Conservation (phyloP, 2,329 filamentous ascomycete species). For the Curvularia lunata region DNA sequence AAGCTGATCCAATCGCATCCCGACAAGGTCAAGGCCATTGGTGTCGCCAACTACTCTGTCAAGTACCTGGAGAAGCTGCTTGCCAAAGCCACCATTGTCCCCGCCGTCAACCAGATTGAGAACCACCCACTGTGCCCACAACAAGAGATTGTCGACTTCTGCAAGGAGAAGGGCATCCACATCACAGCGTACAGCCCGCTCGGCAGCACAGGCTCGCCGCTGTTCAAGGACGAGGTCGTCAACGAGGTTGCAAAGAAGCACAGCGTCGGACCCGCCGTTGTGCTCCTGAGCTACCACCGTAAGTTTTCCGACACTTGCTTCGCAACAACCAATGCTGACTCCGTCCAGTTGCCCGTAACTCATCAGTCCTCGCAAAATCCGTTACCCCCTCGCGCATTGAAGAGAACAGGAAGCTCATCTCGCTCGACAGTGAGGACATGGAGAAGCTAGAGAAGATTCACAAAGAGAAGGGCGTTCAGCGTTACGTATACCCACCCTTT, state of each 20-base stretch:
- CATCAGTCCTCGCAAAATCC: constrained; percentile 76
- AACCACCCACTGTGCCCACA: constrained; percentile 75
- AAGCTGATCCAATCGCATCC: constrained; percentile 57
- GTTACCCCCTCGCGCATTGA: constrained; percentile 72
- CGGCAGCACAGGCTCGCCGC: constrained; percentile 56
- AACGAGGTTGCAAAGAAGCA: constrained; percentile 59
- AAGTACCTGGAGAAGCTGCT: constrained; percentile 59
- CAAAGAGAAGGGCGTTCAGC: constrained; percentile 55
- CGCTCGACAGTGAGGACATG: constrained; percentile 69
- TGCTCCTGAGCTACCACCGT: constrained; percentile 77
- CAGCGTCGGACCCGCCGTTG: constrained; percentile 57
- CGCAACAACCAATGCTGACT: constrained; percentile 3
- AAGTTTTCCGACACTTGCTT: constrained; percentile 40
- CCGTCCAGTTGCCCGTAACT: constrained; percentile 65
- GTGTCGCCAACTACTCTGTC: constrained; percentile 58
- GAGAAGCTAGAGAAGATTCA: constrained; percentile 56
- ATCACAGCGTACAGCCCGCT: constrained; percentile 71
- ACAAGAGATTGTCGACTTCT: constrained; percentile 73
- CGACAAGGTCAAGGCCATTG: constrained; percentile 58
- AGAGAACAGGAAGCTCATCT: constrained; percentile 71
- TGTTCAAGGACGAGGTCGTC: constrained; percentile 57
- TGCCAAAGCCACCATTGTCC: constrained; percentile 66
- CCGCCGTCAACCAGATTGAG: constrained; percentile 75
- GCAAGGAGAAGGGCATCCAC: constrained; percentile 71
- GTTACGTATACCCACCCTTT: constrained; percentile 58